Evolutionary conservation across 352 stramenopile genomes (phyloP).

Genomic region (Phytophthora hibernalis): DNA sequence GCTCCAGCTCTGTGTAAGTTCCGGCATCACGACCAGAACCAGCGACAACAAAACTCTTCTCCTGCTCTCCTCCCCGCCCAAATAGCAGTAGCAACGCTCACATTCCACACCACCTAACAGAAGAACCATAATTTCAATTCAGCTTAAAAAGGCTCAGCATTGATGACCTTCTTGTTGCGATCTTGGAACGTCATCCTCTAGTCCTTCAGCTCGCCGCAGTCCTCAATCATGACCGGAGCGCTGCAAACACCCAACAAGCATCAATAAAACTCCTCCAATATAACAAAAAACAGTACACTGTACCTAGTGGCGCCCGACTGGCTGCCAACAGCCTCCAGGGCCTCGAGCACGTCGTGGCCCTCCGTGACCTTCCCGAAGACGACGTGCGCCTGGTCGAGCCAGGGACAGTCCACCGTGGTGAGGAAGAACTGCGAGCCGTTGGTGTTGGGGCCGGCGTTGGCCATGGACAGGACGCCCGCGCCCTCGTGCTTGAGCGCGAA

Average conservation of each 20-base stretch:
- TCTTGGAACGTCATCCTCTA: slow-evolving; percentile 27
- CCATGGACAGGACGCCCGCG: slow-evolving; percentile 94
- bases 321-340: slow-evolving; percentile 95
- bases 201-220: slow-evolving; percentile 94
- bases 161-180: neutral
- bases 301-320: slow-evolving; percentile 86
- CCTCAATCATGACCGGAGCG: slow-evolving; percentile 92
- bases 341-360: slow-evolving; percentile 96
- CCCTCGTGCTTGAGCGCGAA: slow-evolving; percentile 94
- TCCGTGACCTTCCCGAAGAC: slow-evolving; percentile 95
- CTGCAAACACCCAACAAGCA: neutral
- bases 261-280: neutral
- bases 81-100: slow-evolving; percentile 22
- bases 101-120: slow-evolving; percentile 10
- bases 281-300: neutral
- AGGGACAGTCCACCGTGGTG: slow-evolving; percentile 91
- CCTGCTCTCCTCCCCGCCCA: slow-evolving; percentile 15
- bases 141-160: slow-evolving; percentile 1
- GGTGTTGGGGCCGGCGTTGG: slow-evolving; percentile 96
- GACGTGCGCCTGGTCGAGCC: slow-evolving; percentile 90
- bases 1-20: slow-evolving; percentile 5
- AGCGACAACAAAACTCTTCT: slow-evolving; percentile 5
- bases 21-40: neutral
- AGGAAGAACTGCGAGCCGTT: slow-evolving; percentile 99
- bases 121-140: slow-evolving; percentile 9